Evolutionary conservation across 129 eudicot genomes (phyloP).

Genomic region (Apium graveolens): DNA sequence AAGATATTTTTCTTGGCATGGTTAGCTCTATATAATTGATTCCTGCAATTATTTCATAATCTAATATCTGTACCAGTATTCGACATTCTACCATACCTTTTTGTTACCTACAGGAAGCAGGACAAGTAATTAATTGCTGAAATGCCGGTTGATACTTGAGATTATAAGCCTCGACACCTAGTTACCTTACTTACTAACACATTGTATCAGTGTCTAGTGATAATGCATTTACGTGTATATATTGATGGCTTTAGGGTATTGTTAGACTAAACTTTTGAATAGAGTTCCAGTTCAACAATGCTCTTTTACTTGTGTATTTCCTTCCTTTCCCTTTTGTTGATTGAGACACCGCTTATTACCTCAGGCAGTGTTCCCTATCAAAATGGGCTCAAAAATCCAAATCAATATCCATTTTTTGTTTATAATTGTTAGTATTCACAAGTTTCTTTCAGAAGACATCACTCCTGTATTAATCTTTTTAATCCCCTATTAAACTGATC

Average conservation of each 20-base stretch:
- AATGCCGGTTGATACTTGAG: neutral
- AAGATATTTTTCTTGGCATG: slow-evolving; percentile 67
- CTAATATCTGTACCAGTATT: neutral
- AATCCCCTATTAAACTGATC: neutral
- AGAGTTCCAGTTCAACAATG: neutral
- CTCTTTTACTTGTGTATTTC: neutral
- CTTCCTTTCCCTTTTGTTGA: neutral
- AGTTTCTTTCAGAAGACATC: neutral
- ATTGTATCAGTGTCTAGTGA: neutral
- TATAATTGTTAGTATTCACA: neutral
- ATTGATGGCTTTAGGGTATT: neutral
- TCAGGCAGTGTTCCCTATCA: neutral
- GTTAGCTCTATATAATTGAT: neutral
- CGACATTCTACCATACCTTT: neutral
- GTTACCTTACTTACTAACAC: neutral
- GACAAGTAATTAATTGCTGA: neutral
- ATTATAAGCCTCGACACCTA: neutral
- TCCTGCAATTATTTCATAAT: neutral
- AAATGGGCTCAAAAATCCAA: neutral
- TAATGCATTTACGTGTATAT: neutral
- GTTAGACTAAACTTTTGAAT: neutral
- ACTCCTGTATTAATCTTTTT: neutral
- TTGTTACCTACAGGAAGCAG: neutral
- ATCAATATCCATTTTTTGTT: neutral
- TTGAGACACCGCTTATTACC: neutral